These are phyloP conservation scores for Umbelopsis sp. DNA, from an alignment of 192 early-diverging fungal species.

Conservation along the genomic window DNA sequence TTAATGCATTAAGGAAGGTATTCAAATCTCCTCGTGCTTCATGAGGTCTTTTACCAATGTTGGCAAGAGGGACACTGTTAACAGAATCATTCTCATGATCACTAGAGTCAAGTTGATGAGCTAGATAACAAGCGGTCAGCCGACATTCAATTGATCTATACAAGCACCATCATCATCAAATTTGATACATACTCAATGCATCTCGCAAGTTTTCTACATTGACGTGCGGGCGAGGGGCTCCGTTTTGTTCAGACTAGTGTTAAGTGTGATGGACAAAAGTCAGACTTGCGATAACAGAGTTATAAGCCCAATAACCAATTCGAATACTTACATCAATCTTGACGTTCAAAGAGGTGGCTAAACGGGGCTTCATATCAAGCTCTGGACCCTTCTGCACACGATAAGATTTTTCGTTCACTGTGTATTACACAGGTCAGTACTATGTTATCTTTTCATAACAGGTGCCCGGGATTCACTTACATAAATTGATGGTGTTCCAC, in stretches of 20 bases:
- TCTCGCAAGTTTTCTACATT: constrained; percentile 14
- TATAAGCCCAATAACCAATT: neutral
- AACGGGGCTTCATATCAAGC: neutral
- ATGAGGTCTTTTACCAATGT: neutral
- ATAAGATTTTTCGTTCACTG: constrained; percentile 12
- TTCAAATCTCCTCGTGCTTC: constrained; percentile 16
- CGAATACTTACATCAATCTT: neutral
- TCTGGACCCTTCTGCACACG: neutral
- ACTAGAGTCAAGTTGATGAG: constrained; percentile 7
- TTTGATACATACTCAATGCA: neutral
- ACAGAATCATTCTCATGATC: constrained; percentile 17
- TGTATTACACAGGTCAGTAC: neutral
- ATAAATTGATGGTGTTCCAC: constrained; percentile 20
- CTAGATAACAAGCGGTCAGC: neutral
- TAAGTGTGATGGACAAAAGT: too few relatives aligned
- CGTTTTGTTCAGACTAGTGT: constrained; percentile 1
- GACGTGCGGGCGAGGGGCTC: neutral
- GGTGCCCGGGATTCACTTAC: neutral
- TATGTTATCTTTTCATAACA: neutral
- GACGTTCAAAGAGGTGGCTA: constrained; percentile 1
- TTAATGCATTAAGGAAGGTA: neutral
- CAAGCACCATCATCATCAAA: too few relatives aligned
- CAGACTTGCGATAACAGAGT: neutral
- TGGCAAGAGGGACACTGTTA: neutral
- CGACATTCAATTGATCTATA: neutral